Percentiles rank a stretch among this genome's conserved stretches.
Conservation (phyloP, 208 protist species). For the Trypanosoma grayi region DNA sequence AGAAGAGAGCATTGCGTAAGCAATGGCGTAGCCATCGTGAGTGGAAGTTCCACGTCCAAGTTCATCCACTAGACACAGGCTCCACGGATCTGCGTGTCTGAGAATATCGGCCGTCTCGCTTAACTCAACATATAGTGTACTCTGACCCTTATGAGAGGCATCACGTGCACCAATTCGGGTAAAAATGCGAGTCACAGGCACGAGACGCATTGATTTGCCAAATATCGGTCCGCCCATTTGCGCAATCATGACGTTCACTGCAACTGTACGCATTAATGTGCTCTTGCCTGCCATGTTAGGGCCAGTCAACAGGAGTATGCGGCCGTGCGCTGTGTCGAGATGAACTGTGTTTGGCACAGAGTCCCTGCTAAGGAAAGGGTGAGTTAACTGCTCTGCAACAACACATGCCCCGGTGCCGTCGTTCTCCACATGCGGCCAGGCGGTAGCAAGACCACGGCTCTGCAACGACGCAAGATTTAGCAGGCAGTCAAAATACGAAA, state of each 20-base stretch:
- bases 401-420: constrained; percentile 11
- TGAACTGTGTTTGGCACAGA: constrained; percentile 67
- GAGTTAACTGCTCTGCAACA: constrained; percentile 26
- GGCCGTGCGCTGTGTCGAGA: constrained; percentile 35
- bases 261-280: constrained; percentile 95
- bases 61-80: constrained; percentile 98
- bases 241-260: constrained; percentile 92
- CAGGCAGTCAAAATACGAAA: constrained; percentile 86
- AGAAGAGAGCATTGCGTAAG: constrained; percentile 91
- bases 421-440: constrained; percentile 17
- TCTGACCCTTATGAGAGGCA: constrained; percentile 95
- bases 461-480: constrained; percentile 52
- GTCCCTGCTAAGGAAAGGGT: constrained; percentile 38
- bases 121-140: constrained; percentile 98
- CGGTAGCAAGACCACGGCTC: constrained; percentile 20
- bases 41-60: constrained; percentile 97
- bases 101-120: constrained; percentile 90
- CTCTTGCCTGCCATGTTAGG: constrained; percentile 99
- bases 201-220: constrained; percentile 55
- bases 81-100: constrained; percentile 82
- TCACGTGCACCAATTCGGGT: constrained; percentile 97
- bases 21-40: constrained; percentile 98
- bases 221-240: constrained; percentile 97
- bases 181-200: constrained; percentile 95
- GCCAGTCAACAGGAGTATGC: constrained; percentile 94